These are phyloP conservation scores for Agaricus subrufescens DNA, from an alignment of 768 basidiomycete species.

Conservation along the genomic window DNA sequence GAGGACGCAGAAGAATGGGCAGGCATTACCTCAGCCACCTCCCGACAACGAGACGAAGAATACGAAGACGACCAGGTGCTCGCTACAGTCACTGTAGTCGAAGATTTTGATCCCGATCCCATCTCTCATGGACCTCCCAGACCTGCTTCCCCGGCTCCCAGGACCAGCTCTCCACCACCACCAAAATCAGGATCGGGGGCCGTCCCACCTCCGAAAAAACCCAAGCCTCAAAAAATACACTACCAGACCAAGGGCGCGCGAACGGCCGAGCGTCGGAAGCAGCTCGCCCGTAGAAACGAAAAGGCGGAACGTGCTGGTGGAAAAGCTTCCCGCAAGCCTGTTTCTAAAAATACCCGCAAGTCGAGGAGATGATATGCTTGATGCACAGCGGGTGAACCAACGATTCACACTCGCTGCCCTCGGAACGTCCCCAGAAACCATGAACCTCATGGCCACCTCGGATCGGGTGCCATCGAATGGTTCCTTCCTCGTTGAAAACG, in stretches of 20 bases:
- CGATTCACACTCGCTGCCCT: not conserved
- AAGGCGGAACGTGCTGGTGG: conserved; percentile 13
- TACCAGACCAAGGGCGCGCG: conserved; percentile 15
- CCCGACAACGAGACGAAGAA: conserved; percentile 52
- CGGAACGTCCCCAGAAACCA: not conserved
- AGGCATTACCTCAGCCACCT: conserved; percentile 32
- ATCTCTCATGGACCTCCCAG: conserved; percentile 44
- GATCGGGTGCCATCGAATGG: not conserved
- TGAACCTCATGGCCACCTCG: not conserved
- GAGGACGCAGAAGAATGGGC: conserved; percentile 42
- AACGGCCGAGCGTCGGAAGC: conserved; percentile 14
- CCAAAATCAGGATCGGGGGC: conserved; percentile 4
- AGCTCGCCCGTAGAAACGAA: conserved; percentile 13
- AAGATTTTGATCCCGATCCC: conserved; percentile 80
- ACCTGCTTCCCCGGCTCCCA: conserved; percentile 9
- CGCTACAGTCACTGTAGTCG: conserved; percentile 87
- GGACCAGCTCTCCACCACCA: conserved; percentile 4
- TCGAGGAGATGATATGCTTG: conserved; percentile 8
- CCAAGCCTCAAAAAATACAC: conserved; percentile 14
- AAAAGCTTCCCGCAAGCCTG: conserved; percentile 6
- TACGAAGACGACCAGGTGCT: conserved; percentile 82
- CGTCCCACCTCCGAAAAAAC: not conserved
- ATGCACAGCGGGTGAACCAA: not conserved
- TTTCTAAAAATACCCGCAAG: conserved; percentile 7
- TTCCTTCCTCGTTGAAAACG: no score